Base-by-base conservation (phyloP, 192 early-diverging fungal genomes). In the Backusella macrospora region DNA sequence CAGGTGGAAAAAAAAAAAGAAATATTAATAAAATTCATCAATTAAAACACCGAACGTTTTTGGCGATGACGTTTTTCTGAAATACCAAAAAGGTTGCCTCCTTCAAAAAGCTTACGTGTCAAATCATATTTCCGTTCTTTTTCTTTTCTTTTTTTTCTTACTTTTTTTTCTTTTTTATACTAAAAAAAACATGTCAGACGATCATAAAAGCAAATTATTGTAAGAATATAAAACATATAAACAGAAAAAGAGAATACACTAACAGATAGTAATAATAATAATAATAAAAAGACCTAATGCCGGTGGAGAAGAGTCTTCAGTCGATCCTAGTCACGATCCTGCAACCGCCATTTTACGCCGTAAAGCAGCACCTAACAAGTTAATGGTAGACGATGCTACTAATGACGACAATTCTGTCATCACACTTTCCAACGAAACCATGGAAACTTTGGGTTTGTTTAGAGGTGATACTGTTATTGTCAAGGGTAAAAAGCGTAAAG, bases 331-430 rank as follows among this genome's bases (percentile, higher is more conserved):
- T 46, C 85, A 95, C 65, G 98, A 99, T 86, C 85, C 92, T 48
- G 93, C 97, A 65, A 93, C 94, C 26, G 98, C 98, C 72, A 99
- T 99, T 78, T 84, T 99, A 66, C 94, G 96, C 79, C 92, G 93
- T 78, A 99, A 99, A 84, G 80, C 93, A 0, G 90, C 96, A 55
- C 95, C 94, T 13, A 98, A 99, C 88, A 99, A 99, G 87, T 83
- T 99, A 65, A 93, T 99, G 84, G 95, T 99, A 42, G 98, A 98
- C 80, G 96, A 98, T 79, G 95, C 95, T 38, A 94, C 88, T 71
- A 98, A 92, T 79, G 97, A 98, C 77, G 98, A 99, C 86, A 98
- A 97, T 85, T 99, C 98, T 21, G 95, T 99, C 23, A 89, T 93
- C 68, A 86, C 92, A 45, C 85, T 99, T 68, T 93, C 91, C 46